A percentile compares a stretch with the other conserved stretches of the same genome.
Evolutionary conservation across 495 filamentous ascomycete species (phyloP).

Genomic region (Hyaloscypha bicolor): DNA sequence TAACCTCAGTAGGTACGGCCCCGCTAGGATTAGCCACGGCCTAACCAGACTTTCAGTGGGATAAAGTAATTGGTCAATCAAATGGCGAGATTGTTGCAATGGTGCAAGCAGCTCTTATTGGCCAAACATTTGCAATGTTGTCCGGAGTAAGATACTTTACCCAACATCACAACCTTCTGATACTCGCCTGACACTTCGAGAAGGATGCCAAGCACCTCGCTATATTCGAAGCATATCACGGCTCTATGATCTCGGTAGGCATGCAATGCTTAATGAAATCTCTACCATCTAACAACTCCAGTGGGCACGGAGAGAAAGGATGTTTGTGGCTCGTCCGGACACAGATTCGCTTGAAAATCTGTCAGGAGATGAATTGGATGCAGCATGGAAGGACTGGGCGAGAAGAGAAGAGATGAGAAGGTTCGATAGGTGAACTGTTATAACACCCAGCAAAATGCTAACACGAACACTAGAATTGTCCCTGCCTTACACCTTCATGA

Average conservation of each 20-base stretch:
- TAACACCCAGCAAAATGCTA: not conserved
- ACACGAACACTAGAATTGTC: constrained; percentile 12
- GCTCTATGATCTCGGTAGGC: constrained; percentile 29
- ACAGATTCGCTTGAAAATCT: not conserved
- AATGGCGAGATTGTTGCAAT: constrained; percentile 8
- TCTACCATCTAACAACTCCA: not conserved
- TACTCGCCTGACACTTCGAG: not conserved
- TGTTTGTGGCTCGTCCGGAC: constrained; percentile 14
- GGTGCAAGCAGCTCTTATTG: constrained; percentile 29
- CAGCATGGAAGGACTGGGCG: constrained; percentile 27
- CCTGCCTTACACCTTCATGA: constrained; percentile 33
- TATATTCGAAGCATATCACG: constrained; percentile 30
- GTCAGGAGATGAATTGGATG: constrained; percentile 14
- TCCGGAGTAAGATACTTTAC: constrained; percentile 22
- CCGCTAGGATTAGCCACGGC: not conserved
- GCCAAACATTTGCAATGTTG: constrained; percentile 30
- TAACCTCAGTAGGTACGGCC: not conserved
- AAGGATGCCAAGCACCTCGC: constrained; percentile 27
- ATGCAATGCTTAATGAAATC: not conserved
- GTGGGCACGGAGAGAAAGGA: constrained; percentile 26
- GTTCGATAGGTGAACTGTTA: constrained; percentile 2
- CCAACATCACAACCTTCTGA: not conserved
- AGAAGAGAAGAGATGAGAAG: constrained; percentile 21
- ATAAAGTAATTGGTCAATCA: not conserved
- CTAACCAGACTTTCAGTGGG: not conserved